These are phyloP conservation scores for Talaromyces sp. DNA, from an alignment of 2,329 filamentous ascomycete species.

Conservation along the genomic window DNA sequence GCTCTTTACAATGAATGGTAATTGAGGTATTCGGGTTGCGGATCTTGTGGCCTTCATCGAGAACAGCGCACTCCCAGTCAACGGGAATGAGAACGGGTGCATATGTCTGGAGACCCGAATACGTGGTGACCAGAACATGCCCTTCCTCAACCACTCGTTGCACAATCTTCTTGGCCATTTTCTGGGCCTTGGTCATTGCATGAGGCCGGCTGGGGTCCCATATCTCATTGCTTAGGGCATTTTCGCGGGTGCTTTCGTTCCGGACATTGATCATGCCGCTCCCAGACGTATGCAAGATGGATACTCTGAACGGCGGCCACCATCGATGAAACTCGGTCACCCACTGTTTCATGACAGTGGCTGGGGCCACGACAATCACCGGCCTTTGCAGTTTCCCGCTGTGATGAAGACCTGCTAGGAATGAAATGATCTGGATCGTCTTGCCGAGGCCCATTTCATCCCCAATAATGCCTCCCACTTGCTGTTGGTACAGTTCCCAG, in stretches of 20 bases:
- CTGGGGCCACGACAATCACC: conserved; percentile 86
- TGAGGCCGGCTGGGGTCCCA: conserved; percentile 41
- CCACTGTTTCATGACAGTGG: conserved; percentile 95
- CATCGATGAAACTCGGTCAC: conserved; percentile 97
- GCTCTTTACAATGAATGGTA: conserved; percentile 90
- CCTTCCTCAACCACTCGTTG: conserved; percentile 77
- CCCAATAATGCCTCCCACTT: conserved; percentile 88
- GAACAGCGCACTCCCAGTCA: conserved; percentile 87
- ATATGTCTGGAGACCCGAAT: conserved; percentile 92
- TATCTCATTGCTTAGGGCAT: conserved; percentile 56
- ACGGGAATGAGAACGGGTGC: conserved; percentile 74
- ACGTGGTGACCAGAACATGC: conserved; percentile 92
- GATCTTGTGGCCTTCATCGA: conserved; percentile 98
- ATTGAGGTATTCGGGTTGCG: conserved; percentile 93
- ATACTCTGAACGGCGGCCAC: conserved; percentile 98
- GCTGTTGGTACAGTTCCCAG: conserved; percentile 82
- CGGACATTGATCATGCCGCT: conserved; percentile 88
- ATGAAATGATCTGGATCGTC: conserved; percentile 76
- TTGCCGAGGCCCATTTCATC: conserved; percentile 99
- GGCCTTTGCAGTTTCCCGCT: conserved; percentile 80
- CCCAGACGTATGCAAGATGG: conserved; percentile 89
- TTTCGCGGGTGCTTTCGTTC: conserved; percentile 58
- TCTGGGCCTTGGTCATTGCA: conserved; percentile 50
- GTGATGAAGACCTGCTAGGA: conserved; percentile 86
- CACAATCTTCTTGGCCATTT: conserved; percentile 73